Base-by-base conservation (phyloP, 768 basidiomycete species). In the Amylocystis lapponica region DNA sequence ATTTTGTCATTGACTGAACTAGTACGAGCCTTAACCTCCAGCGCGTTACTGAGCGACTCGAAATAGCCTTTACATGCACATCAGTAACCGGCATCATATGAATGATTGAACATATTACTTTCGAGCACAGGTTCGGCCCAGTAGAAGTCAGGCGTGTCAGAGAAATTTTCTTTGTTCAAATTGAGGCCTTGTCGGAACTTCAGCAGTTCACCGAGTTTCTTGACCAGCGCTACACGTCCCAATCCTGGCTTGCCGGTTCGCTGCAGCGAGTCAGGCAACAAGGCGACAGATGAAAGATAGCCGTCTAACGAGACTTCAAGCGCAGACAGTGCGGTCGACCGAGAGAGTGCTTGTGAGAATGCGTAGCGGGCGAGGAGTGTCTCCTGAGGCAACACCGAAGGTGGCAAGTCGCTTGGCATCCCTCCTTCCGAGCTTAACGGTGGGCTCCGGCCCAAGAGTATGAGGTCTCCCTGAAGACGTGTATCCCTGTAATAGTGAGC, bases 81-180 rank as follows among this genome's bases (percentile, higher is more conserved):
- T 27, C 6, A 35, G 25, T 17, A 22, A 20, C 8, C 27, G n/a
- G 11, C 36, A 36, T 29, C 7, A 30, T 31, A 11, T 23, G n/a
- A 5, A 20, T 32, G n/a, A 46, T 36, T 9, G 12, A 16, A 16
- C 33, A 14, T 5, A 46, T 78, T 48, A 82, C 88, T 72, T 68
- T 97, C 94, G 5, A 97, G 72, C 48, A 83, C 86, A 1, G 93
- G 90, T 58, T 96, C 90, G 14, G 85, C 75, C 94, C 95, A 98
- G 60, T 96, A 93, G 52, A 97, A 84, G 62, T 96, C 87, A 0
- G 88, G 90, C 1, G 83, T 81, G 55, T 94, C 92, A 36, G 81
- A 81, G 55, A 92, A 89, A 54, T 91, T 94, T 58, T 91, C 86
- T 34, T 85, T 71, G 54, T 87, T 91, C 40, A 97, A 76, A 55